Conservation (phyloP, 2,329 filamentous ascomycete species). For the Talaromyces islandicus region DNA sequence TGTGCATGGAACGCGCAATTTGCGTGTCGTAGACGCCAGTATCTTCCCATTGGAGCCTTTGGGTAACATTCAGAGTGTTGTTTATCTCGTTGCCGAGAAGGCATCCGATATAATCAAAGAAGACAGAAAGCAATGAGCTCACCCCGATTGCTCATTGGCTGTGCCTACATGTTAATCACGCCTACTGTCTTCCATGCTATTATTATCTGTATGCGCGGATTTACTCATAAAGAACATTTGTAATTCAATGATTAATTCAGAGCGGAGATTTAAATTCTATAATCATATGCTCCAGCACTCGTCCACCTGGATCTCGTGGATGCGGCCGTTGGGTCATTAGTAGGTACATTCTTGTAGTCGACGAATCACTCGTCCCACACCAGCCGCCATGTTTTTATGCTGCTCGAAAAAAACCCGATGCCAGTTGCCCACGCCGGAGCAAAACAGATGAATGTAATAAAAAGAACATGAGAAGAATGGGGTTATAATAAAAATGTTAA, state of each 20-base stretch:
- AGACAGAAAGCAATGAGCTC: not conserved
- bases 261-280: conserved; percentile 13
- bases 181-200: too few relatives aligned
- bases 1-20: conserved; percentile 25
- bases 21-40: conserved; percentile 55
- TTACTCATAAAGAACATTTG: too few relatives aligned
- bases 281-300: conserved; percentile 11
- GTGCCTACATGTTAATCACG: too few relatives aligned
- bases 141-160: conserved; percentile 11
- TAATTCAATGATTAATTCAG: not conserved
- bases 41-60: conserved; percentile 29
- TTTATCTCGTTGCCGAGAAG: conserved; percentile 32
- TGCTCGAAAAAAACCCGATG: conserved; percentile 7
- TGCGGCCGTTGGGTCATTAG: conserved; percentile 11
- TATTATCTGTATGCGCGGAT: too few relatives aligned
- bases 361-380: not conserved
- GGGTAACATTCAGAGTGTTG: conserved; percentile 30
- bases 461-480: conserved; percentile 6
- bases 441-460: conserved; percentile 8
- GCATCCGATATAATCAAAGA: conserved; percentile 32
- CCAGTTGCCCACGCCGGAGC: conserved; percentile 3
- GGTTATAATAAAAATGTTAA: conserved; percentile 1
- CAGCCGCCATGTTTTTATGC: conserved; percentile 6
- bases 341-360: conserved; percentile 9
- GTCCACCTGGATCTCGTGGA: conserved; percentile 1